Percentiles rank a stretch among this genome's conserved stretches.
These are phyloP conservation scores for Kluyveromyces aestuarii DNA, from an alignment of 805 yeast species.

Conservation along the genomic window DNA sequence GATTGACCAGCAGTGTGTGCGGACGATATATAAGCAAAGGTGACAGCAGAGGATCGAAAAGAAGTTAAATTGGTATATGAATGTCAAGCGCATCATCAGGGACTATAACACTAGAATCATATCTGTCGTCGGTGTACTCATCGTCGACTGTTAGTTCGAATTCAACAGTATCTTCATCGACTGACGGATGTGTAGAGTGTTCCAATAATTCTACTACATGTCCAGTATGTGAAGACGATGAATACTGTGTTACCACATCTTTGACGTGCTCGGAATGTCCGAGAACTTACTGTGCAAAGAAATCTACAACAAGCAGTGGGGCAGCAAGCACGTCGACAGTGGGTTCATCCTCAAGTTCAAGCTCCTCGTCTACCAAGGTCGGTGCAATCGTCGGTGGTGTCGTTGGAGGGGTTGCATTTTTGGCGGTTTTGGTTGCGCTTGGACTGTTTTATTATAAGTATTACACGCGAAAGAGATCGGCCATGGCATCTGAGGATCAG, in stretches of 20 bases:
- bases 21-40: too few species aligned
- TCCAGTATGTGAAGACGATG: constrained; percentile 44
- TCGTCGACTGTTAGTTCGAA: background rate
- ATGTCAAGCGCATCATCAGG: constrained; percentile 1
- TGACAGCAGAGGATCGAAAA: too few species aligned
- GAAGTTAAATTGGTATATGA: background rate
- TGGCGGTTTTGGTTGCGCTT: constrained; percentile 27
- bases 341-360: constrained; percentile 2
- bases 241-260: constrained; percentile 45
- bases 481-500: constrained; percentile 23
- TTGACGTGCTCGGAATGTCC: constrained; percentile 56
- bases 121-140: background rate
- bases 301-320: constrained; percentile 12
- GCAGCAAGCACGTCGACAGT: constrained; percentile 1
- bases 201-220: constrained; percentile 35
- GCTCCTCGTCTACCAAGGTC: constrained; percentile 27
- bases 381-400: constrained; percentile 68
- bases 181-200: constrained; percentile 36
- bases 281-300: constrained; percentile 38
- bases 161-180: background rate
- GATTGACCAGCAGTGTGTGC: too few species aligned
- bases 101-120: background rate
- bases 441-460: constrained; percentile 35
- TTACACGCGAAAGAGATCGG: constrained; percentile 31
- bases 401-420: constrained; percentile 33